A percentile compares a stretch with the other conserved stretches of the same genome.
Evolutionary conservation across 2,329 filamentous ascomycete species (phyloP).

Genomic region (Colletotrichum paranaense): DNA sequence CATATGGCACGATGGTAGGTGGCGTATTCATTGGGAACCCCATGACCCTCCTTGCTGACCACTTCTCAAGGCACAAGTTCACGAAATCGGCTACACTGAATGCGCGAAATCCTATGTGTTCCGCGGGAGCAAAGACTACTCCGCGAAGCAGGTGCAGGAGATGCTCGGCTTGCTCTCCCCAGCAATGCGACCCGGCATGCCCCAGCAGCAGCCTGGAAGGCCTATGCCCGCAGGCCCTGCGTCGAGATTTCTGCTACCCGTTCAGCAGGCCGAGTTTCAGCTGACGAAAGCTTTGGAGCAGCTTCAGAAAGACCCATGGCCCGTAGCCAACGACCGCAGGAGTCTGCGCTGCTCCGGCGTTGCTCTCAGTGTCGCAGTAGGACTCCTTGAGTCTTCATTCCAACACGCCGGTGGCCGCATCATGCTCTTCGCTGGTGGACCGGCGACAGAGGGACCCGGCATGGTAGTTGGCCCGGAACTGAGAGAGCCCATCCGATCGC

Average conservation of each 20-base stretch:
- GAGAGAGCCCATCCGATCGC: constrained; percentile 95
- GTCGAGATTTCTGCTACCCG: constrained; percentile 90
- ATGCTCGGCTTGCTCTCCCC: constrained; percentile 89
- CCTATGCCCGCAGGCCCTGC: constrained; percentile 83
- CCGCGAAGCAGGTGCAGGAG: constrained; percentile 98
- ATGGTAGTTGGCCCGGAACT: constrained; percentile 97
- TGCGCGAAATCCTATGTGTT: constrained; percentile 99
- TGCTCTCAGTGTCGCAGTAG: constrained; percentile 93
- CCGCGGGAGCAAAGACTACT: constrained; percentile 96
- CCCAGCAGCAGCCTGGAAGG: constrained; percentile 79
- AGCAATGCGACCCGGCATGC: constrained; percentile 79
- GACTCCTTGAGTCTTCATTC: constrained; percentile 92
- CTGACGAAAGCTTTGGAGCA: constrained; percentile 96
- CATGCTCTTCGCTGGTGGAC: constrained; percentile 96
- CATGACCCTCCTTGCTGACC: neutral
- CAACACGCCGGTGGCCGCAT: constrained; percentile 94
- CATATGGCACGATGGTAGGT: constrained; percentile 90
- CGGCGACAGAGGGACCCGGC: constrained; percentile 94
- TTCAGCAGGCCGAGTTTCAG: constrained; percentile 96
- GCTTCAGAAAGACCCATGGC: constrained; percentile 97
- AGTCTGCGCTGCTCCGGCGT: constrained; percentile 93
- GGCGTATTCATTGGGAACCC: neutral
- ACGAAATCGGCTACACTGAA: constrained; percentile 97
- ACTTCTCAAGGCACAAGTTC: constrained; percentile 80
- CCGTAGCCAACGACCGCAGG: constrained; percentile 92